Base-by-base conservation (phyloP, 257 asterid species). In the Forsythia suspensa region DNA sequence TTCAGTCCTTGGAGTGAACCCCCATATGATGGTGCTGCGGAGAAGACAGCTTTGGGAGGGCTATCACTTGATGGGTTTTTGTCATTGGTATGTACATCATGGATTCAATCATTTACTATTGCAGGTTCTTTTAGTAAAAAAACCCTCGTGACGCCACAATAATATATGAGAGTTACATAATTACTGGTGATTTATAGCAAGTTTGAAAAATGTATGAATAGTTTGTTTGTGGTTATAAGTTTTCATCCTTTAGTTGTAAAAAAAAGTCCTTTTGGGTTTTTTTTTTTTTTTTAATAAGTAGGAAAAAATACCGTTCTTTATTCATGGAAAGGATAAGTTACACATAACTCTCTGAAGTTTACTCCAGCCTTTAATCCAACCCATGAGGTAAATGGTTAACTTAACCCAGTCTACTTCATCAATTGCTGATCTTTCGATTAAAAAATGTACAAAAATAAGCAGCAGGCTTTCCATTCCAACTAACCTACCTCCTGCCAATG, bases 1-100 rank as follows among this genome's bases (percentile, higher is more conserved):
- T 75, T 67, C 89, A 95, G 98, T 83, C 99, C 98, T 43, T 95
- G 97, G 96, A 89, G 71, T 84, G 97, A 88, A 87, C 92, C 95
- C 77, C 99, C 97, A 70, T 94, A 92, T 71, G 91, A 81, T 81
- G 90, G 91, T 69, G 96, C 98, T 71, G 95, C 94, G 1, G 93
- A 92, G 84, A 96, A 85, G 89, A 92, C 94, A 61, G 97, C 95
- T 75, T 87, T 93, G 74, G 97, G 97, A 73, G 95, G 99, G 76
- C 88, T 96, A 73, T 87, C 98, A 57, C 81, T 91, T 40, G 96
- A 93, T 86, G 95, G 94, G 42, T 96, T 96, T 85, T 83, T 96
- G 70, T 91, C 98, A 4, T 85, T 87, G 97, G 99, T 96, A 40
- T 55, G 91, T 85, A 52, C 46, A 38, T 18, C 46, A 61, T 52